Evolutionary conservation across 345 rosid genomes (phyloP).

Genomic region (Angophora floribunda): DNA sequence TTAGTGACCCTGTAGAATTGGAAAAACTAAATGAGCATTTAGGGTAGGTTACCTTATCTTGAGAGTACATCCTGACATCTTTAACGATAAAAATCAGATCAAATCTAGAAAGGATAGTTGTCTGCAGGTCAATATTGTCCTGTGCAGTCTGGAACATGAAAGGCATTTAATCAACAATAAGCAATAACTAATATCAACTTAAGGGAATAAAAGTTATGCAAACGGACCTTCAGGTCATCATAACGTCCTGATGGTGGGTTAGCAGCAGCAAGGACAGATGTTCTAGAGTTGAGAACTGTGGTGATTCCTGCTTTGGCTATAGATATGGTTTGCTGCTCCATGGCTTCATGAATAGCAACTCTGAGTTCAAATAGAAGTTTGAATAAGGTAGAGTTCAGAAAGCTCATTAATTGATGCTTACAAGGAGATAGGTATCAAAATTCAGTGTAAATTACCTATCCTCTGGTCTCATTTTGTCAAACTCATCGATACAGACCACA

Average conservation of each 20-base stretch:
- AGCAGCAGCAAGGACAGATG: slow-evolving; percentile 98
- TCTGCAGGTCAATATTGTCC: slow-evolving; percentile 93
- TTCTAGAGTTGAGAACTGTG: slow-evolving; percentile 93
- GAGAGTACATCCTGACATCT: slow-evolving; percentile 74
- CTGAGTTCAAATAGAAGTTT: slow-evolving; percentile 19
- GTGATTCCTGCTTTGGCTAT: slow-evolving; percentile 99
- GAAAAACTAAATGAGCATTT: not conserved
- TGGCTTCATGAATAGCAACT: slow-evolving; percentile 99
- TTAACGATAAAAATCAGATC: slow-evolving; percentile 94
- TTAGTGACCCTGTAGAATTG: not conserved
- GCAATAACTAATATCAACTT: not conserved
- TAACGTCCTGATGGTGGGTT: slow-evolving; percentile 97
- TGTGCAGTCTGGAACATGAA: slow-evolving; percentile 63
- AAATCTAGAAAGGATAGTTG: slow-evolving; percentile 94
- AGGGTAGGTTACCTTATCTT: slow-evolving; percentile 65
- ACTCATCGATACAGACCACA: slow-evolving; percentile 95
- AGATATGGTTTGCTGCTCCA: slow-evolving; percentile 98
- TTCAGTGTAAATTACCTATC: slow-evolving; percentile 46
- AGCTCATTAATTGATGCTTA: not conserved
- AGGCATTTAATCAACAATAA: not conserved
- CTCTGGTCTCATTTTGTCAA: slow-evolving; percentile 98
- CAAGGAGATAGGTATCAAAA: not conserved
- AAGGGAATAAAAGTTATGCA: not conserved
- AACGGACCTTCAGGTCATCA: slow-evolving; percentile 88
- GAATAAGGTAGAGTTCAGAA: not conserved